Percentiles rank a stretch among this genome's conserved stretches.
Evolutionary conservation across 495 filamentous ascomycete genomes (phyloP).

Genomic region (Hypoxylon lenormandii): DNA sequence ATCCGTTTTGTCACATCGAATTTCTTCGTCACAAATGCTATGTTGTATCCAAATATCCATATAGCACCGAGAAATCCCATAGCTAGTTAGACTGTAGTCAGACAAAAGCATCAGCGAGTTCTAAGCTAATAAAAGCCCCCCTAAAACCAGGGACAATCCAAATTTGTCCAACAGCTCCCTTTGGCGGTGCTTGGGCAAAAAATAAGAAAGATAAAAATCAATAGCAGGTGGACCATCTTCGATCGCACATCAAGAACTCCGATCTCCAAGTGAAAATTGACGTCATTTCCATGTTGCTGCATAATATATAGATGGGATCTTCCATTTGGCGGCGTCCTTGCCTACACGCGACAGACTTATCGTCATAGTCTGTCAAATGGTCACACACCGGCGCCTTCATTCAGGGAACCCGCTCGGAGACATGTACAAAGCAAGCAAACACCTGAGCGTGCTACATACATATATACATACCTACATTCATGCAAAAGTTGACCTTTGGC

Average conservation of each 20-base stretch:
- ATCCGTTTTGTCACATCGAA: too few species aligned
- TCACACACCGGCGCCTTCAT: conserved; percentile 22
- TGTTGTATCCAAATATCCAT: conserved; percentile 7
- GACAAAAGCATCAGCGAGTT: neutral
- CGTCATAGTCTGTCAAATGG: conserved; percentile 39
- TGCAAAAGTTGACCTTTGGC: conserved; percentile 20
- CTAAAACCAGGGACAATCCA: conserved; percentile 19
- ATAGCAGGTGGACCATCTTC: conserved; percentile 42
- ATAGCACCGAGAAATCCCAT: neutral
- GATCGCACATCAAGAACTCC: conserved; percentile 31
- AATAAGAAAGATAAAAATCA: conserved; percentile 26
- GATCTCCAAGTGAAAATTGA: conserved; percentile 25
- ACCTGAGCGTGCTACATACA: neutral
- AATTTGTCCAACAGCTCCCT: conserved; percentile 29
- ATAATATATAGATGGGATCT: conserved; percentile 27
- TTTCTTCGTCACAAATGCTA: neutral
- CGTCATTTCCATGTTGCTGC: conserved; percentile 38
- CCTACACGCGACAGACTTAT: conserved; percentile 26
- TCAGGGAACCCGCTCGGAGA: conserved; percentile 24
- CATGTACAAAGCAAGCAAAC: conserved; percentile 12
- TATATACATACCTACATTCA: too few species aligned
- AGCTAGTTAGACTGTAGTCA: too few species aligned
- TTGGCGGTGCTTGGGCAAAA: conserved; percentile 17
- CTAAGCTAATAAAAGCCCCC: conserved; percentile 1
- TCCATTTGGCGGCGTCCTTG: conserved; percentile 18